Evolutionary conservation across 2,329 filamentous ascomycete genomes (phyloP).

Genomic region (Paecilomyces fulvus): DNA sequence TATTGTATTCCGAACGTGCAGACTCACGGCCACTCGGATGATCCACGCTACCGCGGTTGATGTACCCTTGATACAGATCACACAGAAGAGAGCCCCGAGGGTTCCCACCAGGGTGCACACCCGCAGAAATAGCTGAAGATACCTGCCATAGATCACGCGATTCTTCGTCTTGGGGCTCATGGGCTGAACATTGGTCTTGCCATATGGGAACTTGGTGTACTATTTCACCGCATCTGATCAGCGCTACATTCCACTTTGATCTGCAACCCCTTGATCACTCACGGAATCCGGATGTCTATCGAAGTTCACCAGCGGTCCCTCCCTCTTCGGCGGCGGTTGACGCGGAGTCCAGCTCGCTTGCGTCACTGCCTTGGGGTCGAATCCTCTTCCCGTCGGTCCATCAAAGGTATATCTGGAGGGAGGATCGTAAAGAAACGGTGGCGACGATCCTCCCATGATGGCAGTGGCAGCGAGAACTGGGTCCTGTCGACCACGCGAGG

Average conservation of each 20-base stretch:
- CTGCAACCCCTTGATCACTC: slow-evolving; percentile 2
- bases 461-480: slow-evolving; percentile 21
- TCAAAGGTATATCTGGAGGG: slow-evolving; percentile 46
- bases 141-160: slow-evolving; percentile 60
- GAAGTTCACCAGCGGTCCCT: slow-evolving; percentile 72
- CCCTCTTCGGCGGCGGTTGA: slow-evolving; percentile 51
- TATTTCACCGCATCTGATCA: slow-evolving; percentile 13
- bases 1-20: neutral
- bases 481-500: slow-evolving; percentile 26
- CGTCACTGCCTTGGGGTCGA: slow-evolving; percentile 81
- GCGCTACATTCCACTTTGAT: neutral
- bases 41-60: slow-evolving; percentile 62
- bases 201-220: slow-evolving; percentile 51
- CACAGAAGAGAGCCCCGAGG: slow-evolving; percentile 62
- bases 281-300: slow-evolving; percentile 76
- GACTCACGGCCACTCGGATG: slow-evolving; percentile 65
- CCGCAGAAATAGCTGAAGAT: slow-evolving; percentile 61
- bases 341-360: slow-evolving; percentile 65
- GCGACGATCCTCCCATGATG: slow-evolving; percentile 45
- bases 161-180: slow-evolving; percentile 64
- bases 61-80: slow-evolving; percentile 66
- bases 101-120: slow-evolving; percentile 60
- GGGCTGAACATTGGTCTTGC: slow-evolving; percentile 51
- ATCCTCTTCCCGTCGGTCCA: slow-evolving; percentile 46
- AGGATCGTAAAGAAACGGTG: slow-evolving; percentile 67